phyloP scores from a whole-genome alignment of 1,284 basidiomycete genomes.

The Megacollybia platyphylla region DNA sequence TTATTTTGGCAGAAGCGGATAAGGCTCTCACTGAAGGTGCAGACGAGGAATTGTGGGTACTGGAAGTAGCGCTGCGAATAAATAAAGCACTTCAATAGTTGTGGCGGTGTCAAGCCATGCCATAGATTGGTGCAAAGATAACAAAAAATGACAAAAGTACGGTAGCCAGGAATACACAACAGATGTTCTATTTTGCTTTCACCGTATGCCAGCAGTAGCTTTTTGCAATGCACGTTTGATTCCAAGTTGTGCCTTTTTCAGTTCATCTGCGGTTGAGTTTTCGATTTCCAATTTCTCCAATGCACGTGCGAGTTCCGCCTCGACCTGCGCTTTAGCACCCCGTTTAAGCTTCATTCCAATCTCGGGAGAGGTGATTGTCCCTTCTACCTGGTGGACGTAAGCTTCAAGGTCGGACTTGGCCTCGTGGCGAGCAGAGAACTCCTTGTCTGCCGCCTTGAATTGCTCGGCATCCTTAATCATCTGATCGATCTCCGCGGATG shows the following conservation, averaged over 20 bases:
- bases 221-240: conserved; percentile 96
- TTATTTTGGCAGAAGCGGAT: conserved; percentile 90
- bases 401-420: conserved; percentile 94
- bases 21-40: conserved; percentile 94
- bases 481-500: conserved; percentile 88
- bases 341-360: conserved; percentile 96
- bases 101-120: not conserved
- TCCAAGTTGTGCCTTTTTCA: conserved; percentile 84
- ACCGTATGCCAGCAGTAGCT: conserved; percentile 79
- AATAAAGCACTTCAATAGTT: conserved; percentile 39
- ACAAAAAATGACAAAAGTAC: not conserved
- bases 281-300: conserved; percentile 95
- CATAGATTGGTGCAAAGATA: not conserved
- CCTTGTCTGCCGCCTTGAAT: conserved; percentile 93
- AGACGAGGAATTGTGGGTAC: conserved; percentile 94
- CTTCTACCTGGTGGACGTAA: conserved; percentile 90
- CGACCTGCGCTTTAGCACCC: conserved; percentile 84
- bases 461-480: conserved; percentile 98
- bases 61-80: conserved; percentile 76
- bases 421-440: conserved; percentile 92
- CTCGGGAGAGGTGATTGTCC: conserved; percentile 87
- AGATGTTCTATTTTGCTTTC: conserved; percentile 13
- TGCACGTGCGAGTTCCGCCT: conserved; percentile 91
- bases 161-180: not conserved
- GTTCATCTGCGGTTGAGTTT: conserved; percentile 83